These are phyloP conservation scores for Mycena filopes DNA, from an alignment of 768 basidiomycete genomes.

Conservation along the genomic window DNA sequence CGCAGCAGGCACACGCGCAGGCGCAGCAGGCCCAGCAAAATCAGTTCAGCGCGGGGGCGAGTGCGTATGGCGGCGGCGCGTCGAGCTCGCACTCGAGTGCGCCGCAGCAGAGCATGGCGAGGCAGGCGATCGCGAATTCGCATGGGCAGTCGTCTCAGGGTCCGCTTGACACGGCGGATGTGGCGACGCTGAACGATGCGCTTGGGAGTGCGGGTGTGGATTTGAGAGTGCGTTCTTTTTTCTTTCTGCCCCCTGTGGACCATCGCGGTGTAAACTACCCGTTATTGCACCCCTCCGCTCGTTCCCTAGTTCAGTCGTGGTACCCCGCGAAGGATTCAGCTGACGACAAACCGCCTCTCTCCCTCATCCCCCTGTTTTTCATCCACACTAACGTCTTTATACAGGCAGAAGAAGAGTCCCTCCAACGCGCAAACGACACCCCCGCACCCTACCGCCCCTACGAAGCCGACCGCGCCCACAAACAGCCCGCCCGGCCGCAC, in stretches of 20 bases:
- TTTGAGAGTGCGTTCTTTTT: slow-evolving; percentile 63
- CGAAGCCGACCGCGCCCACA: slow-evolving; percentile 78
- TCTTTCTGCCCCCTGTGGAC: not conserved
- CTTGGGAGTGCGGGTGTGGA: slow-evolving; percentile 90
- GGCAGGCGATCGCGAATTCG: slow-evolving; percentile 27
- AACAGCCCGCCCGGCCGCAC: slow-evolving; percentile 75
- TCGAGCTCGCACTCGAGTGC: not conserved
- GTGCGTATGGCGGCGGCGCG: too few species aligned
- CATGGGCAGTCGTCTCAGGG: slow-evolving; percentile 1
- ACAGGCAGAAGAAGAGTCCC: slow-evolving; percentile 87
- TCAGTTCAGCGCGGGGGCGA: too few species aligned
- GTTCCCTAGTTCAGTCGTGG: too few species aligned
- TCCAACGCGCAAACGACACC: slow-evolving; percentile 73
- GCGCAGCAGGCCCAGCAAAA: not conserved
- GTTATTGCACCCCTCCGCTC: too few species aligned
- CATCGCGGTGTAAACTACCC: too few species aligned
- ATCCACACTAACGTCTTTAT: not conserved
- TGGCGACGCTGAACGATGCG: slow-evolving; percentile 85
- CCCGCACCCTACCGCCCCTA: slow-evolving; percentile 71
- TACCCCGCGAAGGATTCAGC: too few species aligned
- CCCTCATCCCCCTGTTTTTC: not conserved
- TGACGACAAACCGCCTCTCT: too few species aligned
- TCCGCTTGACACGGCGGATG: slow-evolving; percentile 54
- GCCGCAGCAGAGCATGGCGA: slow-evolving; percentile 20
- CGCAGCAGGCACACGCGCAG: not conserved